Evolutionary conservation across 179 eudicot species (phyloP).

Genomic region (Beta macrorhiza): DNA sequence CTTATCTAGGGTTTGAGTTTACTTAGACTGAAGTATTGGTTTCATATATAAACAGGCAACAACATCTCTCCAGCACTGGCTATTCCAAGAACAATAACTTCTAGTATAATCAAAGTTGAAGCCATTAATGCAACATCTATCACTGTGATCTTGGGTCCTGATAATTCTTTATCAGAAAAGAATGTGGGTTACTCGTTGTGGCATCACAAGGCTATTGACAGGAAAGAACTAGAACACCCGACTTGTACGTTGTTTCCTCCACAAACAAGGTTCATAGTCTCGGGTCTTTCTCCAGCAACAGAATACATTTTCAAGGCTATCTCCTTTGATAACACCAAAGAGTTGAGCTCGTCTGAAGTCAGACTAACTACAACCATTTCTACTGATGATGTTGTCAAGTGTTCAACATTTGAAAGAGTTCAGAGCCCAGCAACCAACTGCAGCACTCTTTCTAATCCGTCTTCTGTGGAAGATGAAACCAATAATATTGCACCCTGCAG

Average conservation of each 20-base stretch:
- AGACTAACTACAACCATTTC: slow-evolving; percentile 35
- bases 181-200: slow-evolving; percentile 51
- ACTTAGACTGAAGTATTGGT: neutral
- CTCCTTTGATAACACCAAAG: slow-evolving; percentile 33
- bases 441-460: slow-evolving; percentile 72
- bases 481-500: slow-evolving; percentile 41
- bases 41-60: slow-evolving; percentile 14
- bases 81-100: slow-evolving; percentile 39
- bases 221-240: slow-evolving; percentile 45
- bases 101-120: slow-evolving; percentile 48
- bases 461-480: slow-evolving; percentile 69
- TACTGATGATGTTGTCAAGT: slow-evolving; percentile 22
- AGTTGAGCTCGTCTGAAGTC: slow-evolving; percentile 46
- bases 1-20: neutral
- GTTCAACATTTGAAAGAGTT: slow-evolving; percentile 36
- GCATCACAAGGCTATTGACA: slow-evolving; percentile 62
- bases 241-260: slow-evolving; percentile 54
- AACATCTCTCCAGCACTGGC: slow-evolving; percentile 19
- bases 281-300: slow-evolving; percentile 57
- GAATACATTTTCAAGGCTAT: slow-evolving; percentile 62
- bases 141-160: slow-evolving; percentile 45
- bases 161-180: slow-evolving; percentile 31
- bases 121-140: slow-evolving; percentile 48
- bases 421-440: slow-evolving; percentile 61
- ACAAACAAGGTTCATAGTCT: slow-evolving; percentile 46